phyloP scores from a whole-genome alignment of 2,329 filamentous ascomycete genomes.

The Mariannaea sp. region DNA sequence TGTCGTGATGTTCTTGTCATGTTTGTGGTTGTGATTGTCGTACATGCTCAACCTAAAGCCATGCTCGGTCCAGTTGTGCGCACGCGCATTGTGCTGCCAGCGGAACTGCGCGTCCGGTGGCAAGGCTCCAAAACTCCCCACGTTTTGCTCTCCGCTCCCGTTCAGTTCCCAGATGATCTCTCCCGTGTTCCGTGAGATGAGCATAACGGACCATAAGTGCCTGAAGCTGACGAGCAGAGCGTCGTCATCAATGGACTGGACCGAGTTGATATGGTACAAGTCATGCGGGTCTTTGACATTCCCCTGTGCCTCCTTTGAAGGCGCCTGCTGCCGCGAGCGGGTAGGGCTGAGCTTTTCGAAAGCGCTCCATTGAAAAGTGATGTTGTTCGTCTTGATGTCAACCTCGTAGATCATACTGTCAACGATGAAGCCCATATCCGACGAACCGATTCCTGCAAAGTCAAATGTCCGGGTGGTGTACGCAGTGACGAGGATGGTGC shows the following conservation, averaged over 20 bases:
- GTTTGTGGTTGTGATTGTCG: conserved; percentile 42
- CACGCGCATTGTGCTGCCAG: conserved; percentile 45
- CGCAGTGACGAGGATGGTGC: conserved; percentile 32
- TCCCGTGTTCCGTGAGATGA: conserved; percentile 30
- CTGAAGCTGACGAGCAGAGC: conserved; percentile 32
- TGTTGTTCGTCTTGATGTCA: conserved; percentile 45
- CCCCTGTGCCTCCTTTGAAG: conserved; percentile 21
- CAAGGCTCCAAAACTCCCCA: conserved; percentile 31
- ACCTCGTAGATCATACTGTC: conserved; percentile 49
- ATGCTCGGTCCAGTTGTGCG: conserved; percentile 27
- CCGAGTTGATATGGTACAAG: conserved; percentile 36
- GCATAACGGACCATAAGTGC: conserved; percentile 30
- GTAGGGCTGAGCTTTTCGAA: conserved; percentile 39
- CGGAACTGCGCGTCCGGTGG: conserved; percentile 39
- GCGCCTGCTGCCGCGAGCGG: conserved; percentile 22
- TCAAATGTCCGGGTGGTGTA: conserved; percentile 33
- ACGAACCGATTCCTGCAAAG: conserved; percentile 26
- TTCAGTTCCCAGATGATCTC: conserved; percentile 34
- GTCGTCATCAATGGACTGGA: conserved; percentile 30
- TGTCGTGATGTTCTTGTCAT: conserved; percentile 11
- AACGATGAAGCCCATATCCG: conserved; percentile 18
- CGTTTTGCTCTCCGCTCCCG: conserved; percentile 25
- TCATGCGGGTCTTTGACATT: conserved; percentile 21
- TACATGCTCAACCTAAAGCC: conserved; percentile 40
- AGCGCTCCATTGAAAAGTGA: conserved; percentile 49